phyloP scores from a whole-genome alignment of 805 yeast genomes.

The Lipomyces sp. region DNA sequence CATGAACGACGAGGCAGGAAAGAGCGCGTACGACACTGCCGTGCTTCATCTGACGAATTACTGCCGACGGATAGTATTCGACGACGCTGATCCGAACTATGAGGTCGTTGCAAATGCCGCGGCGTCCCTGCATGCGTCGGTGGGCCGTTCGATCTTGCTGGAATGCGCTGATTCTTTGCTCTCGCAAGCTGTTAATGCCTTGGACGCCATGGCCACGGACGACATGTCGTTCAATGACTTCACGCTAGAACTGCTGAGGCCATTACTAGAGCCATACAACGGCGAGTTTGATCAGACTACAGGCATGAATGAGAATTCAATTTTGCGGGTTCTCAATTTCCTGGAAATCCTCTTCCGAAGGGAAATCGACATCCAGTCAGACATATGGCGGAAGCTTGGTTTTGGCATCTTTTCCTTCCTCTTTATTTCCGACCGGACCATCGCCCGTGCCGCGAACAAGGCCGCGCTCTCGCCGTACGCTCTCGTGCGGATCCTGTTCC shows the following conservation, averaged over 20 bases:
- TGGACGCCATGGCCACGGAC: constrained; percentile 7
- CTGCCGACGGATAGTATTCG: too few relatives aligned
- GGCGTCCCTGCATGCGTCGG: background rate
- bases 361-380: background rate
- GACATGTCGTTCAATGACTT: constrained; percentile 7
- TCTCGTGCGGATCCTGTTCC: background rate
- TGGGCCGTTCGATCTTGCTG: background rate
- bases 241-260: background rate
- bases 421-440: background rate
- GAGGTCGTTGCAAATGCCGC: too few relatives aligned
- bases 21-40: too few relatives aligned
- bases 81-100: too few relatives aligned
- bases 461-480: constrained; percentile 1
- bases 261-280: too few relatives aligned
- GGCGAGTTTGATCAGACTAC: too few relatives aligned
- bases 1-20: too few relatives aligned
- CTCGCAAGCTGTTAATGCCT: background rate
- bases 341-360: constrained; percentile 1
- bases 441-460: constrained; percentile 6
- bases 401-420: constrained; percentile 3
- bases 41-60: too few relatives aligned
- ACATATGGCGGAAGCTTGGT: background rate
- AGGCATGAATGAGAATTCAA: too few relatives aligned
- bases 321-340: background rate
- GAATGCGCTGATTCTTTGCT: background rate